phyloP scores from a whole-genome alignment of 805 yeast genomes.

The Wickerhamiella spandovensis region DNA sequence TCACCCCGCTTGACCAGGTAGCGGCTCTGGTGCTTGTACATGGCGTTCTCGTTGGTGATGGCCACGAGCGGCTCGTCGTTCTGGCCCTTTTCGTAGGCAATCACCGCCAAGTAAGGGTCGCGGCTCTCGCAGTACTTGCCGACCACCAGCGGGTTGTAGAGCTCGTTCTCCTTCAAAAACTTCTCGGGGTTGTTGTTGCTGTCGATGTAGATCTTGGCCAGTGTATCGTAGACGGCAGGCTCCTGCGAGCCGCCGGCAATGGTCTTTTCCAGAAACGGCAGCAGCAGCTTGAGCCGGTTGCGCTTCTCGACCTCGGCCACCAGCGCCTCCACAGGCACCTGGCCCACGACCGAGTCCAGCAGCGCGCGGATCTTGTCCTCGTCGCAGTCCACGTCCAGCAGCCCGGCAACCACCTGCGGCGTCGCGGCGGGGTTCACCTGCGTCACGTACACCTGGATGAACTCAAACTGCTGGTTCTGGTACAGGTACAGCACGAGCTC shows the following conservation, averaged over 20 bases:
- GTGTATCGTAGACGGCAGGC: constrained; percentile 81
- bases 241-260: constrained; percentile 73
- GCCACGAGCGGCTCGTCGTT: constrained; percentile 80
- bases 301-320: constrained; percentile 94
- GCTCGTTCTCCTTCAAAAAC: constrained; percentile 79
- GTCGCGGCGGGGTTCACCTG: constrained; percentile 93
- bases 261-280: constrained; percentile 87
- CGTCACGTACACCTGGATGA: constrained; percentile 95
- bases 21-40: constrained; percentile 99
- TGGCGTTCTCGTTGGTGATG: constrained; percentile 91
- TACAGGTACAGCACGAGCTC: constrained; percentile 86
- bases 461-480: constrained; percentile 91
- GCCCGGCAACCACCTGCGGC: constrained; percentile 92
- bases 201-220: constrained; percentile 96
- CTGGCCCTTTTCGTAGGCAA: constrained; percentile 90
- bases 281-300: constrained; percentile 76
- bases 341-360: constrained; percentile 76
- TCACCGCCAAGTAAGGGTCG: constrained; percentile 95
- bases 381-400: constrained; percentile 94
- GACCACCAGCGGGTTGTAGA: constrained; percentile 85
- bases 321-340: constrained; percentile 81
- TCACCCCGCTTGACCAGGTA: constrained; percentile 85
- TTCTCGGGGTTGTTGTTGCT: constrained; percentile 96
- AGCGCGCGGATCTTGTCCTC: constrained; percentile 72
- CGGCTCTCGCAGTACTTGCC: constrained; percentile 98